These are phyloP conservation scores for Acacia acuminata DNA, from an alignment of 306 rosid species.

Conservation along the genomic window DNA sequence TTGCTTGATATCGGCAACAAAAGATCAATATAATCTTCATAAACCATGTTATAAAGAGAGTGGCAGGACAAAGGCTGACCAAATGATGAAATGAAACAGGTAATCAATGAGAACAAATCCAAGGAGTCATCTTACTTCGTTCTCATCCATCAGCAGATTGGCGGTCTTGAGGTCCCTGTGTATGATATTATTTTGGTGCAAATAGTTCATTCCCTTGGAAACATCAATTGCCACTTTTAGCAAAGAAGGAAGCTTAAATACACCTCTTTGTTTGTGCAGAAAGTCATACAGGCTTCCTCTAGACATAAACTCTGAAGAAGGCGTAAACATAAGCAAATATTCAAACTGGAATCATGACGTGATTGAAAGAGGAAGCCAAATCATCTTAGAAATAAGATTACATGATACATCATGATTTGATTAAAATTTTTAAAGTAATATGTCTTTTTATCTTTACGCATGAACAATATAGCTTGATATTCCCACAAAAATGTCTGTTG, in stretches of 20 bases:
- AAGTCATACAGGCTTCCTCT: constrained; percentile 91
- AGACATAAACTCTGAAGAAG: constrained; percentile 89
- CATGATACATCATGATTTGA: constrained; percentile 25
- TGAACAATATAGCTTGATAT: neutral
- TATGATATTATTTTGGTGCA: constrained; percentile 96
- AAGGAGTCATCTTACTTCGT: constrained; percentile 65
- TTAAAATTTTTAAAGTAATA: constrained; percentile 27
- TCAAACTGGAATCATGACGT: constrained; percentile 32
- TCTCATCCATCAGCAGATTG: constrained; percentile 99
- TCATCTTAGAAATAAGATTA: constrained; percentile 34
- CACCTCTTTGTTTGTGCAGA: constrained; percentile 90
- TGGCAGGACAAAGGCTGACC: constrained; percentile 26
- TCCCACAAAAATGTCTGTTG: neutral
- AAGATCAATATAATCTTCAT: constrained; percentile 9
- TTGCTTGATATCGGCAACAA: neutral
- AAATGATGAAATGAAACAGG: constrained; percentile 20
- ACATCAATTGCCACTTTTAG: constrained; percentile 91
- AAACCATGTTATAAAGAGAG: constrained; percentile 26
- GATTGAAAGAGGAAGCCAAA: constrained; percentile 31
- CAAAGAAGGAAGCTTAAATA: constrained; percentile 87
- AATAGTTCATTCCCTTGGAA: constrained; percentile 94
- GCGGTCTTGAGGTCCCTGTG: constrained; percentile 99
- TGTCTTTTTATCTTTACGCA: neutral
- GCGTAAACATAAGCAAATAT: constrained; percentile 44
- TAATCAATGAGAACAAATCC: constrained; percentile 31